Conservation (phyloP, 2,329 filamentous ascomycete genomes). For the Aspergillus costaricaensis region DNA sequence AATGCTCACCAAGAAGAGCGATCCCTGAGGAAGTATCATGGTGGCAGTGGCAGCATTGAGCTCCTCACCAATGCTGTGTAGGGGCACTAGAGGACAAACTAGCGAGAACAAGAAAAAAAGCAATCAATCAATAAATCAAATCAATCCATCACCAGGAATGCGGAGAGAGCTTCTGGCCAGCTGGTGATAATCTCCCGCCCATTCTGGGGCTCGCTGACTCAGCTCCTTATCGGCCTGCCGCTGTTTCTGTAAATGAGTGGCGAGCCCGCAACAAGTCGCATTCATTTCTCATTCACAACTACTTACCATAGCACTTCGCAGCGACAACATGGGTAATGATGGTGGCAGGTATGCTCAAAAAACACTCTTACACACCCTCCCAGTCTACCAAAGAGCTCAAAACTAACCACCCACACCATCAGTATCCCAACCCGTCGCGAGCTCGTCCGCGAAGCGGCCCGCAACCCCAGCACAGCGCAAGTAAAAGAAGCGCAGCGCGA, state of each 20-base stretch:
- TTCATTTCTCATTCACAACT: not conserved
- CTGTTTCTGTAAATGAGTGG: not conserved
- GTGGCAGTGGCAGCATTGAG: constrained; percentile 37
- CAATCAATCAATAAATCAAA: constrained; percentile 6
- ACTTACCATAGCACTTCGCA: not conserved
- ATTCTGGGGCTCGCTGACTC: constrained; percentile 36
- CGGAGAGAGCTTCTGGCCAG: constrained; percentile 43
- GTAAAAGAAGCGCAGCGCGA: constrained; percentile 86
- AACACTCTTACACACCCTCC: too few species aligned
- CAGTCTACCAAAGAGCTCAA: not conserved
- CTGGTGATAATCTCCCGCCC: constrained; percentile 33
- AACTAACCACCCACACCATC: constrained; percentile 11
- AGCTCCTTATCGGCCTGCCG: constrained; percentile 25
- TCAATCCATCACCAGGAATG: constrained; percentile 19
- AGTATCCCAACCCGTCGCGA: constrained; percentile 93
- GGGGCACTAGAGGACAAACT: not conserved
- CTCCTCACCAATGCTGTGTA: constrained; percentile 17
- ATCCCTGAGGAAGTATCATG: constrained; percentile 41
- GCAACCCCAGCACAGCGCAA: constrained; percentile 77
- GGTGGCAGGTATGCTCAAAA: constrained; percentile 66
- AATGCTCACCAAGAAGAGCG: constrained; percentile 39
- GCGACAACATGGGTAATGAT: constrained; percentile 82
- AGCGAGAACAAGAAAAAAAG: not conserved
- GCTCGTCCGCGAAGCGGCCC: constrained; percentile 90
- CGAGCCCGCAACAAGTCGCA: not conserved